These are phyloP conservation scores for Meyerozyma sp. DNA, from an alignment of 1,139 yeast species.

Conservation along the genomic window DNA sequence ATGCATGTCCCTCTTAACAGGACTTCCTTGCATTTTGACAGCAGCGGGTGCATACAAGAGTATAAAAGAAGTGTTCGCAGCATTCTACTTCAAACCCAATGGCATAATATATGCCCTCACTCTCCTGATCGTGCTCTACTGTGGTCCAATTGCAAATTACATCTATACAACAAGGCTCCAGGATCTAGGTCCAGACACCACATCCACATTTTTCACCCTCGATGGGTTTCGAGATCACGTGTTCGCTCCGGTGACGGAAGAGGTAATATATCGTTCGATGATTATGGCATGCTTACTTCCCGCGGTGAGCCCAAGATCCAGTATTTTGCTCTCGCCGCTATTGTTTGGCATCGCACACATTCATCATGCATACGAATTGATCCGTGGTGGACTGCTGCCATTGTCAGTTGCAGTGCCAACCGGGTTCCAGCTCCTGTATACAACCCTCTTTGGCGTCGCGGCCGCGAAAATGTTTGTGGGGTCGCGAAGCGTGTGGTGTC, in stretches of 20 bases:
- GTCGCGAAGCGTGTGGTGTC: conserved; percentile 56
- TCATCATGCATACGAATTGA: conserved; percentile 70
- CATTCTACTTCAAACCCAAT: not conserved
- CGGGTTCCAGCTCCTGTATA: conserved; percentile 61
- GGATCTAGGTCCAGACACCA: conserved; percentile 15
- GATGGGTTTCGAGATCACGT: conserved; percentile 61
- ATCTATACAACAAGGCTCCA: conserved; percentile 8
- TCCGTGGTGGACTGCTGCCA: conserved; percentile 18
- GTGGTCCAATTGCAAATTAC: conserved; percentile 55
- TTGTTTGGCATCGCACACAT: conserved; percentile 89
- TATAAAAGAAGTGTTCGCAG: not conserved
- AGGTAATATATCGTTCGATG: conserved; percentile 68
- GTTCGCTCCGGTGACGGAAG: conserved; percentile 88
- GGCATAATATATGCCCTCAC: conserved; percentile 7
- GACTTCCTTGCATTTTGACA: conserved; percentile 17
- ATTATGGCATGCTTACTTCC: conserved; percentile 40
- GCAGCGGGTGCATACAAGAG: not conserved
- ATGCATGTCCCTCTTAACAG: conserved; percentile 22
- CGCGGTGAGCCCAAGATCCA: conserved; percentile 10
- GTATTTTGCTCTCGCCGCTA: conserved; percentile 37
- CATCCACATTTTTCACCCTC: conserved; percentile 21
- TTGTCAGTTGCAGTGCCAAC: conserved; percentile 35
- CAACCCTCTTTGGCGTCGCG: conserved; percentile 74
- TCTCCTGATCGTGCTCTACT: conserved; percentile 41
- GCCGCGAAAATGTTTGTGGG: conserved; percentile 57